Evolutionary conservation across 2,329 filamentous ascomycete genomes (phyloP).

Genomic region (Bisporella sp.): DNA sequence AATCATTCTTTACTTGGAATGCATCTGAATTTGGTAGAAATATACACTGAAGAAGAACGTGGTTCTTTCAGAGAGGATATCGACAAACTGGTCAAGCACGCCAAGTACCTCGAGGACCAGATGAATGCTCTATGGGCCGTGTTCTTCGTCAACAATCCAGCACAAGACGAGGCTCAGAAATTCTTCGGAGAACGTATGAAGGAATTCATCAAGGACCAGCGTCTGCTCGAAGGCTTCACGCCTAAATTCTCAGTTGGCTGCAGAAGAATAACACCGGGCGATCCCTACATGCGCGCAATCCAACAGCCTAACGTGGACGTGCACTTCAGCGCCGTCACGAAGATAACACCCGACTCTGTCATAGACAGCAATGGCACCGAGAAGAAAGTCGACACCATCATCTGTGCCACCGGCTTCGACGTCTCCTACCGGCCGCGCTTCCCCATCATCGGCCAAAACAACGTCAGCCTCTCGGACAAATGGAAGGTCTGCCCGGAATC

Average conservation of each 20-base stretch:
- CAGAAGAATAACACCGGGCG: slow-evolving; percentile 9
- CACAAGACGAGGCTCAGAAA: neutral
- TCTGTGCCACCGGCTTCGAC: slow-evolving; percentile 26
- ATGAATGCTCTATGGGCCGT: neutral
- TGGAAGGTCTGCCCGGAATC: slow-evolving; percentile 8
- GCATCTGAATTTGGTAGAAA: too few species aligned
- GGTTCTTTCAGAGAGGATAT: neutral
- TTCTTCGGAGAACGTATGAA: neutral
- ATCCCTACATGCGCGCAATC: slow-evolving; percentile 1
- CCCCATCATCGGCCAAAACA: slow-evolving; percentile 9
- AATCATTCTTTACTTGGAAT: too few species aligned
- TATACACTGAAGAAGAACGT: neutral
- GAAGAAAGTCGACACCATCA: slow-evolving; percentile 22
- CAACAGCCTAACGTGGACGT: neutral
- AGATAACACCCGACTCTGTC: neutral
- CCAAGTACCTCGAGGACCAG: neutral
- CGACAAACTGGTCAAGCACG: neutral
- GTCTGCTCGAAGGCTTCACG: neutral
- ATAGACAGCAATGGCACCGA: slow-evolving; percentile 1
- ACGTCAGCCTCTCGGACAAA: slow-evolving; percentile 1
- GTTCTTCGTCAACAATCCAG: neutral
- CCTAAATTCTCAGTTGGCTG: neutral
- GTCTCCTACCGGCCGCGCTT: slow-evolving; percentile 15
- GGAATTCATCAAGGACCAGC: neutral
- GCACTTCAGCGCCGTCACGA: neutral